Evolutionary conservation across 179 eudicot species (phyloP).

Genomic region (Silene vulgaris): DNA sequence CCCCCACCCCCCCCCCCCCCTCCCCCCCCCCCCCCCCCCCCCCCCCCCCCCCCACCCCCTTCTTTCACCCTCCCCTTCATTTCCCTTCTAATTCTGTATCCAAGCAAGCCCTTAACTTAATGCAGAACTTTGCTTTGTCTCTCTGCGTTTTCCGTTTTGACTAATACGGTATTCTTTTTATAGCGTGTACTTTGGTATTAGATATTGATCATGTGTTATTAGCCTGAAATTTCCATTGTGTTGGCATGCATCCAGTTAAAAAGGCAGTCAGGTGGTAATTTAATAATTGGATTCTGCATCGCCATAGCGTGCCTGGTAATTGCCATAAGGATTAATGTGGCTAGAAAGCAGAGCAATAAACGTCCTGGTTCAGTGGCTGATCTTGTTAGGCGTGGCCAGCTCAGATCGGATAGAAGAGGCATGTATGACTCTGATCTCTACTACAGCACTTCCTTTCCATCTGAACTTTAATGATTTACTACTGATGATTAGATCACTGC

Average conservation of each 20-base stretch:
- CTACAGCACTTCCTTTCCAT: not conserved
- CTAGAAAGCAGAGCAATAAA: constrained; percentile 38
- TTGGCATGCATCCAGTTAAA: constrained; percentile 40
- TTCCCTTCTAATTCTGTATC: too few relatives aligned
- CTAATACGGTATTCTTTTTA: not conserved
- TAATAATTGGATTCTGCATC: constrained; percentile 51
- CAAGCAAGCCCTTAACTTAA: not conserved
- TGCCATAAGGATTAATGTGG: constrained; percentile 45
- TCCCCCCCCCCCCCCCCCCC: too few relatives aligned
- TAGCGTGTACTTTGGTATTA: not conserved
- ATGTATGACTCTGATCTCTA: constrained; percentile 62
- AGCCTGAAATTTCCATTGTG: constrained; percentile 14
- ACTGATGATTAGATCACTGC: not conserved
- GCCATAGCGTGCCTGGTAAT: constrained; percentile 50
- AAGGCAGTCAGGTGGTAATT: constrained; percentile 43
- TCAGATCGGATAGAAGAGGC: constrained; percentile 99
- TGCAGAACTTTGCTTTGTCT: not conserved
- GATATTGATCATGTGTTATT: not conserved
- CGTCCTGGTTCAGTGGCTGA: constrained; percentile 87
- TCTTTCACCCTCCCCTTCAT: too few relatives aligned
- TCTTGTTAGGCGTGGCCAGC: constrained; percentile 99
- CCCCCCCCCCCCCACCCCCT: too few relatives aligned
- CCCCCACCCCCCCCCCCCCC: too few relatives aligned
- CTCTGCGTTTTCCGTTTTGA: not conserved
- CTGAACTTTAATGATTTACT: not conserved